phyloP scores from a whole-genome alignment of 2,329 filamentous ascomycete species.

The Fusarium kyushuense region DNA sequence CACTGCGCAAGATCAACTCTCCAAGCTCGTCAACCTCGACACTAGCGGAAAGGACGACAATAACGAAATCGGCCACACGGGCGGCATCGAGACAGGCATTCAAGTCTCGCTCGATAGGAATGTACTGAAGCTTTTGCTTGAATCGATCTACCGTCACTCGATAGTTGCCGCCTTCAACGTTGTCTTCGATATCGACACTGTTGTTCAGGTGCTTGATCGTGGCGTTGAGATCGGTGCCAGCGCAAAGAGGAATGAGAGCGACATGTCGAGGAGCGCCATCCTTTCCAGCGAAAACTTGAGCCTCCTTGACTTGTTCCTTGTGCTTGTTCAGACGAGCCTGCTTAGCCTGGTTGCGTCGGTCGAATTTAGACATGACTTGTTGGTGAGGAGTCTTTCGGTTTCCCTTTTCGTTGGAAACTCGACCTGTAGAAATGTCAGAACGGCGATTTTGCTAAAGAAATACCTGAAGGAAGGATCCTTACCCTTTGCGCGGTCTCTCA shows the following conservation, averaged over 20 bases:
- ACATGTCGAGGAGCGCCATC: slow-evolving; percentile 90
- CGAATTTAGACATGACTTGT: slow-evolving; percentile 96
- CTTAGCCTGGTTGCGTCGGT: slow-evolving; percentile 93
- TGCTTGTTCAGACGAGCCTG: slow-evolving; percentile 88
- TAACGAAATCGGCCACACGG: slow-evolving; percentile 88
- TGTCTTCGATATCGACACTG: slow-evolving; percentile 81
- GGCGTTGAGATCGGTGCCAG: slow-evolving; percentile 73
- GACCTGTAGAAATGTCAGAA: slow-evolving; percentile 66
- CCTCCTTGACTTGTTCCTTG: slow-evolving; percentile 82
- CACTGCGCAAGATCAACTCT: slow-evolving; percentile 84
- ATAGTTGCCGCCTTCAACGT: slow-evolving; percentile 69
- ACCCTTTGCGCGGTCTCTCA: slow-evolving; percentile 91
- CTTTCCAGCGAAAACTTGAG: slow-evolving; percentile 84
- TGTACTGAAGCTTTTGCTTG: slow-evolving; percentile 92
- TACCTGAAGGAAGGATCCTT: slow-evolving; percentile 20
- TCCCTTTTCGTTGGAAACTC: slow-evolving; percentile 79
- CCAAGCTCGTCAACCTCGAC: slow-evolving; percentile 87
- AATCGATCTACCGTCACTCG: slow-evolving; percentile 86
- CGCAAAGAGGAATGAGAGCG: slow-evolving; percentile 86
- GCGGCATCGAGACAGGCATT: slow-evolving; percentile 85
- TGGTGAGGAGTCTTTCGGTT: slow-evolving; percentile 91
- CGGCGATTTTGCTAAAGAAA: background rate
- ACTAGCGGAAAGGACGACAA: slow-evolving; percentile 84
- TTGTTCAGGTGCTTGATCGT: slow-evolving; percentile 78
- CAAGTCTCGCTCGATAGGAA: slow-evolving; percentile 79